These are phyloP conservation scores for Murraya paniculata DNA, from an alignment of 345 rosid genomes.

Conservation along the genomic window DNA sequence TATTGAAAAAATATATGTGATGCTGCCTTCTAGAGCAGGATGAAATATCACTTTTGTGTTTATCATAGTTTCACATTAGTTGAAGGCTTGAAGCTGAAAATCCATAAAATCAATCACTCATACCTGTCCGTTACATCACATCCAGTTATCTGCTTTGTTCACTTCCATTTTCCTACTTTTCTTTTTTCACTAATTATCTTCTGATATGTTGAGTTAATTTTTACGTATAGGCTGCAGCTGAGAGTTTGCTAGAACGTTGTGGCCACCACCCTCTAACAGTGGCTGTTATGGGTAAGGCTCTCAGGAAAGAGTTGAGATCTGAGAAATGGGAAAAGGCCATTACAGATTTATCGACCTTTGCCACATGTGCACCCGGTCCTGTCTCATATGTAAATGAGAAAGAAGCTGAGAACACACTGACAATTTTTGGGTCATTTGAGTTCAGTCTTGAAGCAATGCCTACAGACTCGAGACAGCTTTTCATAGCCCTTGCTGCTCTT, in stretches of 20 bases:
- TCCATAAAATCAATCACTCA: not conserved
- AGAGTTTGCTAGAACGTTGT: constrained; percentile 32
- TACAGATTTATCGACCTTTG: constrained; percentile 25
- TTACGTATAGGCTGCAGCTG: constrained; percentile 15
- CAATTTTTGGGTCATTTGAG: constrained; percentile 32
- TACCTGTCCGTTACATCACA: not conserved
- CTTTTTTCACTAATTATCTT: constrained; percentile 7
- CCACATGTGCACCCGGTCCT: constrained; percentile 33
- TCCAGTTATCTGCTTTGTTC: not conserved
- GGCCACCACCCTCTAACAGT: constrained; percentile 38
- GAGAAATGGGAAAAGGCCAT: constrained; percentile 36
- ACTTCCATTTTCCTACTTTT: not conserved
- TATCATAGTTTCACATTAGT: not conserved
- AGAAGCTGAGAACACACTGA: constrained; percentile 32
- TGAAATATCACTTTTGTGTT: not conserved
- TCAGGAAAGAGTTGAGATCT: constrained; percentile 31
- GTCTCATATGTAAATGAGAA: constrained; percentile 32
- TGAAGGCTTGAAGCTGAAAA: not conserved
- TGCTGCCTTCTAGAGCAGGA: not conserved
- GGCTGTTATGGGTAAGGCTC: constrained; percentile 40
- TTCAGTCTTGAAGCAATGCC: constrained; percentile 44
- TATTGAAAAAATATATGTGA: not conserved
- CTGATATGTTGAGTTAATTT: not conserved
- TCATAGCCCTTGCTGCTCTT: constrained; percentile 28
- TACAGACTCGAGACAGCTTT: constrained; percentile 25